Base-by-base conservation (phyloP, 2,329 filamentous ascomycete genomes). In the Clathrospora elynae region DNA sequence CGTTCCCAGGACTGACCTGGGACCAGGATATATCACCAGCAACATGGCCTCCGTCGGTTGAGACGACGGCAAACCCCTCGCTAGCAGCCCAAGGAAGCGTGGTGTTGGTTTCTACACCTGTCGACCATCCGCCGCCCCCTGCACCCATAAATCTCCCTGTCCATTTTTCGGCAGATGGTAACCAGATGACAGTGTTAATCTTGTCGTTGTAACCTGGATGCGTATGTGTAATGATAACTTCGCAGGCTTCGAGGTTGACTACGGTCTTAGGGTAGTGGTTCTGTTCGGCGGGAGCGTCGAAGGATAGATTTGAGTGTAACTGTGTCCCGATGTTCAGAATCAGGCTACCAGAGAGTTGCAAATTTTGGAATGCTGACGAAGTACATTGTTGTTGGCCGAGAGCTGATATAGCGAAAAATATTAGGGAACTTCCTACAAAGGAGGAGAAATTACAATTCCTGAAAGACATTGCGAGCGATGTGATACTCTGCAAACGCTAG, bases 191-290 rank as follows among this genome's bases (percentile, higher is more conserved):
- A 3, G 55, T 52, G 2, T 54, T 40, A 13, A 62, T 53, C 4
- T 41, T 35, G 32, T 62, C 59, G 6, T 48, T 35, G n/a, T 47
- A 48, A 1, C 45, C 48, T 10, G 47, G 45, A 30, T 64, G 57
- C 3, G 52, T 58, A 13, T 70, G 68, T 1, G 60, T 66, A 17
- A 73, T 49, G 4, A 59, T 67, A 26, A 72, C 46, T 33, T 71
- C 65, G 57, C 71, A 73, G 36, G 66, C 67, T 13, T 44, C 14
- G 5, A 53, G 47, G 6, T 28, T 19, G 5, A 19, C 46, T 11
- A 51, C 30, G 11, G 46, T 42, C 9, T 23, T 35, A 10, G 46
- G 24, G 14, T 45, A 51, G 18, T 53, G 47, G 24, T 53, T 53
- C 8, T 46, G 35, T 6, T 38, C 41, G 9, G 30, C 29, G 2